Conservation (phyloP, 495 filamentous ascomycete genomes). For the Acidomyces sp. region DNA sequence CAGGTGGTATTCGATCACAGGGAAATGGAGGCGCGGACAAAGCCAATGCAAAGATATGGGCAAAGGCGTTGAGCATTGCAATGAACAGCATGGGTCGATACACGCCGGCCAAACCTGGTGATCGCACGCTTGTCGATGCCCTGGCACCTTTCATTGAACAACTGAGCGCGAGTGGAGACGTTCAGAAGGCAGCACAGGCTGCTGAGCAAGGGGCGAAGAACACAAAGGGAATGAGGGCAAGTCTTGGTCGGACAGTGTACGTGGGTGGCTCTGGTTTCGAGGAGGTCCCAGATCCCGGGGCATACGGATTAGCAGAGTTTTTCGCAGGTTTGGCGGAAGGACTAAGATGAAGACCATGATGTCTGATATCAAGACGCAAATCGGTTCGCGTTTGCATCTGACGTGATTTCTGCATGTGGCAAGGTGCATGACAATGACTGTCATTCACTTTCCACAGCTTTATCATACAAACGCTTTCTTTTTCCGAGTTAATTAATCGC, state of each 20-base stretch:
- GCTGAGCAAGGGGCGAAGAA: conserved; percentile 62
- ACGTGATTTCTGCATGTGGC: too few species aligned
- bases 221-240: conserved; percentile 85
- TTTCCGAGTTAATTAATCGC: too few species aligned
- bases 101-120: conserved; percentile 79
- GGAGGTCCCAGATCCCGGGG: conserved; percentile 83
- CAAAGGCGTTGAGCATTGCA: conserved; percentile 56
- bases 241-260: conserved; percentile 79
- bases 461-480: too few species aligned
- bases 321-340: conserved; percentile 61
- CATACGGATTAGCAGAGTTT: conserved; percentile 70
- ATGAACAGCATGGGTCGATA: conserved; percentile 61
- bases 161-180: conserved; percentile 47
- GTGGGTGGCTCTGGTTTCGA: conserved; percentile 71
- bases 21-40: conserved; percentile 32
- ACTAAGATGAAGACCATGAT: conserved; percentile 25
- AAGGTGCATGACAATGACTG: too few species aligned
- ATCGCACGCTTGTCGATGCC: conserved; percentile 84
- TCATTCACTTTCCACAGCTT: too few species aligned
- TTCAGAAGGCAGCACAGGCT: conserved; percentile 59
- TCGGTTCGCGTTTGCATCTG: too few species aligned
- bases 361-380: too few species aligned
- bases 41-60: conserved; percentile 52
- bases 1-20: conserved; percentile 55
- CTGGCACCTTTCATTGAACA: conserved; percentile 73